Evolutionary conservation across 2,329 filamentous ascomycete species (phyloP).

Genomic region (Neoscytalidium dimidiatum): DNA sequence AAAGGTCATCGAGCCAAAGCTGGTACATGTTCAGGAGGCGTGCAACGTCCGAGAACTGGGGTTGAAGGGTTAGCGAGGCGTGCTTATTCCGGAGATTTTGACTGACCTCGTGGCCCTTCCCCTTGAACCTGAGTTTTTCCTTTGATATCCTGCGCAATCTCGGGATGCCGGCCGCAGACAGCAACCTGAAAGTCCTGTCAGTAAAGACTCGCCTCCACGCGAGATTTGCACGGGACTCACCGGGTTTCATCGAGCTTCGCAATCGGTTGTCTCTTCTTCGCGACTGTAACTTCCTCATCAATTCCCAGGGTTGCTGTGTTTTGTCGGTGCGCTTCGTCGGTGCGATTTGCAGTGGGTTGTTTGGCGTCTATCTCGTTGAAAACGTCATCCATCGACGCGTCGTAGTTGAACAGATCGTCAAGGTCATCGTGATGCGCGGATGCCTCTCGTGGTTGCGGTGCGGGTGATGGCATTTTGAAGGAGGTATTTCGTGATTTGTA

Average conservation of each 20-base stretch:
- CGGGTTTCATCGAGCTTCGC: conserved; percentile 85
- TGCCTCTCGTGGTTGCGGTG: conserved; percentile 23
- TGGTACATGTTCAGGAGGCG: conserved; percentile 89
- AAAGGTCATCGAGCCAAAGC: conserved; percentile 94
- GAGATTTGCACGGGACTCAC: conserved; percentile 43
- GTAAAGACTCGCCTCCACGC: not conserved
- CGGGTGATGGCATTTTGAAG: conserved; percentile 22
- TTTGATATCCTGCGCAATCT: conserved; percentile 73
- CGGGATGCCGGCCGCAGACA: conserved; percentile 81
- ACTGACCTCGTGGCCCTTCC: conserved; percentile 85
- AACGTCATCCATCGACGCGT: conserved; percentile 59
- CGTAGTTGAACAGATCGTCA: conserved; percentile 76
- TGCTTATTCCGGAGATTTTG: conserved; percentile 11
- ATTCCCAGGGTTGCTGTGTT: conserved; percentile 62
- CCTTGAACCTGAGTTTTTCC: conserved; percentile 75
- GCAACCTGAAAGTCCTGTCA: conserved; percentile 57
- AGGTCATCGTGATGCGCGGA: conserved; percentile 48
- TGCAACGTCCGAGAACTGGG: conserved; percentile 78
- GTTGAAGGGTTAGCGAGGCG: conserved; percentile 13
- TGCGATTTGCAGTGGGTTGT: too few relatives aligned
- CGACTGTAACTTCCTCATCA: conserved; percentile 82
- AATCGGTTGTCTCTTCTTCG: conserved; percentile 72
- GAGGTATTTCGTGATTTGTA: conserved; percentile 29
- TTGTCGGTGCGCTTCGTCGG: conserved; percentile 17
- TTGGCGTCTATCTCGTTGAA: conserved; percentile 41